phyloP scores from a whole-genome alignment of 2,329 filamentous ascomycete genomes.

The Nannizziopsis arthrosporioides region DNA sequence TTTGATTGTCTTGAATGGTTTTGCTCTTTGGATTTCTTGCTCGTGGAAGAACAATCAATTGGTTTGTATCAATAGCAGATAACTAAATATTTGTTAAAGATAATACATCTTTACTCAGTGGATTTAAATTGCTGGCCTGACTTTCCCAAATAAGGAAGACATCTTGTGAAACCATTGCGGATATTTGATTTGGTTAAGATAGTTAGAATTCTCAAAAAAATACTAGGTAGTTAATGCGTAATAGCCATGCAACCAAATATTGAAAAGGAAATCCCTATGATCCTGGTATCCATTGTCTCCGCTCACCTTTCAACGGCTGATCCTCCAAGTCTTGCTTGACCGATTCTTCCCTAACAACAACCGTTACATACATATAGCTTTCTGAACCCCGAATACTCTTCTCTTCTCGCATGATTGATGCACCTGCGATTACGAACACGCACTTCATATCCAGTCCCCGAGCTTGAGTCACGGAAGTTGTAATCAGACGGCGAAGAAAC shows the following conservation, averaged over 20 bases:
- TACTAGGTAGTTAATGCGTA: slow-evolving; percentile 9
- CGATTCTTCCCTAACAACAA: background rate
- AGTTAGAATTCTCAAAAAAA: background rate
- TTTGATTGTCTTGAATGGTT: no score
- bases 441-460: background rate
- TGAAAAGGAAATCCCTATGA: background rate
- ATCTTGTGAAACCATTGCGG: no score
- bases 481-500: background rate
- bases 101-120: no score
- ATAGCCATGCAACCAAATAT: slow-evolving; percentile 6
- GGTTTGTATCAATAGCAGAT: no score
- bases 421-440: background rate
- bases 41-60: no score
- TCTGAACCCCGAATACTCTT: background rate
- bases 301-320: slow-evolving; percentile 3
- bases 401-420: background rate
- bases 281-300: slow-evolving; percentile 5
- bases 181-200: background rate
- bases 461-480: background rate
- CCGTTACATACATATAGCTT: slow-evolving; percentile 3
- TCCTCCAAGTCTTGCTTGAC: slow-evolving; percentile 4
- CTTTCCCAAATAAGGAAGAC: no score
- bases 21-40: no score
- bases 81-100: no score
- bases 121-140: no score